Evolutionary conservation across 2,329 filamentous ascomycete species (phyloP), one percentile per base, ranked within the genome.

Genomic region (Microascus cirrosus): DNA sequence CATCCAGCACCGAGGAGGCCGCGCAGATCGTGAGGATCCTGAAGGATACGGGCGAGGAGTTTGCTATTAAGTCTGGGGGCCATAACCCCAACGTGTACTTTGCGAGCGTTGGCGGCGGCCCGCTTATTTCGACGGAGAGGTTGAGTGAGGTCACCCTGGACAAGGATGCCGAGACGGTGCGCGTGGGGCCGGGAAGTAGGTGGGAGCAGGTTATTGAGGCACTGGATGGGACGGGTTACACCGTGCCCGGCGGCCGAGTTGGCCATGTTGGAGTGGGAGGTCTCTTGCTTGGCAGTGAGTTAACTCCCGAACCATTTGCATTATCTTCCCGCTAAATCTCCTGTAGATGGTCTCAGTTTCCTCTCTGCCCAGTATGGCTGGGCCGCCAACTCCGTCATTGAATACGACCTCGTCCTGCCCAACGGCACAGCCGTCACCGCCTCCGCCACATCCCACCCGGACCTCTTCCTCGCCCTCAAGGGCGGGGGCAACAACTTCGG

Each of bases 401-500:
- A 74, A 59, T 79, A 68, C 60, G 74, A 81, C 62, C 70, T 84
- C 45, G 80, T 84, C 3, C 70, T 82, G 1, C 74, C 77, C 18
- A 72, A 77, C 60, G 76, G 78, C 8, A 65, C 68, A 4, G 71
- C 82, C 51, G 67, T 79, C 45, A 74, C 72, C 3, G 79, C 75
- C 2, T 77, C 72, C 18, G 62, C 65, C 4, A 64, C 63, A 0
- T 64, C 68, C 10, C 68, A 83, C 60, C 59, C 71, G 0, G 79
- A 83, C 58, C 69, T 85, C 7, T 83, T 71, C 66, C 71, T 70
- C 61, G 79, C 76, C 0, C 71, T 84, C 3, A 76, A 77, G 58
- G 82, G 81, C 11, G 81, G 82, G 18, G 75, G 76, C n/a, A 80
- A 75, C 66, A 82, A 80, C 64, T 82, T 77, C 60, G 80, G 79